These are phyloP conservation scores for Pharus latifolius DNA, from an alignment of 176 grass and related monocot genomes.

Conservation along the genomic window DNA sequence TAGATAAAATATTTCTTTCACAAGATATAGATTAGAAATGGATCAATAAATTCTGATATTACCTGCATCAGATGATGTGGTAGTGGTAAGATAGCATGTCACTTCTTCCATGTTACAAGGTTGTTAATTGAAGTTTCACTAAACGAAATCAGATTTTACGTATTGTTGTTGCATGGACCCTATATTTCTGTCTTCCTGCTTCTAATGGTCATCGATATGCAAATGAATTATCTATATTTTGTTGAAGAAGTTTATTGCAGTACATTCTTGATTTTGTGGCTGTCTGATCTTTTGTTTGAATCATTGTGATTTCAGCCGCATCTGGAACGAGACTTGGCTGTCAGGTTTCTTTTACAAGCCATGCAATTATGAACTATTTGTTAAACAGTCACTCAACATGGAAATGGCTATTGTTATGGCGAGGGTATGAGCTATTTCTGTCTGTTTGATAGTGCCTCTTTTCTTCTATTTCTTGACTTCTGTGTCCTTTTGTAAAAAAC, in stretches of 20 bases:
- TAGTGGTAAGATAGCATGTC: neutral
- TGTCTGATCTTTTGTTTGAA: neutral
- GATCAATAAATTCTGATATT: neutral
- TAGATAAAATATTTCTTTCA: neutral
- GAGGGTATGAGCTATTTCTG: constrained; percentile 45
- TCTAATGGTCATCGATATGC: neutral
- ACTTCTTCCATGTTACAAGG: neutral
- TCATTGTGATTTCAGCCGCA: constrained; percentile 47
- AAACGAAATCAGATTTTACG: neutral
- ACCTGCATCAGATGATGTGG: neutral
- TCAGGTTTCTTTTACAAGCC: constrained; percentile 94
- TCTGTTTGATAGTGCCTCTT: neutral
- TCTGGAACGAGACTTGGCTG: constrained; percentile 99
- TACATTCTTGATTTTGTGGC: neutral
- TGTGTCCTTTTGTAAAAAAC: neutral
- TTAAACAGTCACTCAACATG: constrained; percentile 99
- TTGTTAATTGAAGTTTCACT: neutral
- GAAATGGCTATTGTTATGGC: constrained; percentile 99
- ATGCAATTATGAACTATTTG: constrained; percentile 97
- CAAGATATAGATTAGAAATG: neutral
- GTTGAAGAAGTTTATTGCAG: neutral
- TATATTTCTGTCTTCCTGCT: neutral
- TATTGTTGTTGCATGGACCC: constrained; percentile 1
- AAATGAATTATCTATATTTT: neutral
- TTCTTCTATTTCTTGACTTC: neutral